Percentiles rank a stretch among this genome's conserved stretches.
phyloP scores from a whole-genome alignment of 2,329 filamentous ascomycete genomes.

The Sporothrix globosa region DNA sequence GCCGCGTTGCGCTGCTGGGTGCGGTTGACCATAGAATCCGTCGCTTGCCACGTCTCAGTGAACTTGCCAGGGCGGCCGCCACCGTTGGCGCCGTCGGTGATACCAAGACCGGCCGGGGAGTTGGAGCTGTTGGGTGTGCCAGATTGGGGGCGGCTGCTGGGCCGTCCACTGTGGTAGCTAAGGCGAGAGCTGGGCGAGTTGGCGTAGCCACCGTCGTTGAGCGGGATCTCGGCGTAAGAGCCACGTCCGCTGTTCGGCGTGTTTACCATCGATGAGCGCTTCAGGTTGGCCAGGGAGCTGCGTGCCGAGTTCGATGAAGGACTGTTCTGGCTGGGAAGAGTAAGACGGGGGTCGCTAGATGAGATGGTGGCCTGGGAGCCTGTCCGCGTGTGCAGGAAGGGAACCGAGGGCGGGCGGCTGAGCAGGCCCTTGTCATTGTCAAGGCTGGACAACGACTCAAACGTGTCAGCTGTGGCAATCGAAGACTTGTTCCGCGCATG shows the following conservation, averaged over 20 bases:
- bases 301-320: constrained; percentile 49
- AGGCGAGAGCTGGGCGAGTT: constrained; percentile 34
- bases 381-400: constrained; percentile 78
- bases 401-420: constrained; percentile 60
- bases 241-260: constrained; percentile 43
- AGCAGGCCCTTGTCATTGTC: constrained; percentile 61
- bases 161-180: constrained; percentile 24
- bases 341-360: constrained; percentile 57
- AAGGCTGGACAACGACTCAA: constrained; percentile 37
- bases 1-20: constrained; percentile 57
- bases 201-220: constrained; percentile 46
- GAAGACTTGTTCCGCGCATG: constrained; percentile 77
- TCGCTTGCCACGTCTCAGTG: constrained; percentile 59
- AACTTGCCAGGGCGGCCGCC: constrained; percentile 51
- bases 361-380: constrained; percentile 56
- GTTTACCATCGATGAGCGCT: constrained; percentile 50
- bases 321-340: constrained; percentile 59
- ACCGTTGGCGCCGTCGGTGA: constrained; percentile 33
- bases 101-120: constrained; percentile 13
- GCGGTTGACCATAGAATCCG: constrained; percentile 57
- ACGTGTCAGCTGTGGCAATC: constrained; percentile 51
- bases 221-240: constrained; percentile 56
- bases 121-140: constrained; percentile 15
- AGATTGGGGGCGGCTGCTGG: constrained; percentile 17
- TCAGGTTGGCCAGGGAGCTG: constrained; percentile 45